These are phyloP conservation scores for Harringtonia lauricola DNA, from an alignment of 2,329 filamentous ascomycete genomes.

Conservation along the genomic window DNA sequence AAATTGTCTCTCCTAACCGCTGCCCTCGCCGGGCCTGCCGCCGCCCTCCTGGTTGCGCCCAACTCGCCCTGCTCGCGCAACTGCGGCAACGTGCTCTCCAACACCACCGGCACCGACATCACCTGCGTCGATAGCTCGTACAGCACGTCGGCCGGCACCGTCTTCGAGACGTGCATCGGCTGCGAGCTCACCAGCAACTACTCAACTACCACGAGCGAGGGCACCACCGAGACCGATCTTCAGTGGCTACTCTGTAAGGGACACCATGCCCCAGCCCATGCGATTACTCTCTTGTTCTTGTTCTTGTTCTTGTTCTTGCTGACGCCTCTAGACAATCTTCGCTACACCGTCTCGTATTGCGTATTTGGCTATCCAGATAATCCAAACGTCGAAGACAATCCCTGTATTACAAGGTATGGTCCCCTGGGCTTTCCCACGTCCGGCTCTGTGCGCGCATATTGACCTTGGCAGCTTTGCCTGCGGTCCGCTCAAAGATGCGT, in stretches of 20 bases:
- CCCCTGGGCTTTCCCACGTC: not conserved
- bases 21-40: constrained; percentile 11
- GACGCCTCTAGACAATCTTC: constrained; percentile 38
- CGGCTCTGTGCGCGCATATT: too few species aligned
- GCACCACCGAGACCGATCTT: constrained; percentile 35
- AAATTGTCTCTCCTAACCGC: constrained; percentile 11
- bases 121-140: constrained; percentile 34
- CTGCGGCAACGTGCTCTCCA: constrained; percentile 42
- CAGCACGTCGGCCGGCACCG: constrained; percentile 27
- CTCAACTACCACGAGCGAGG: constrained; percentile 4
- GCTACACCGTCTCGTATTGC: constrained; percentile 44
- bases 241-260: constrained; percentile 45
- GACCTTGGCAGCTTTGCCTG: constrained; percentile 38
- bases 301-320: not conserved
- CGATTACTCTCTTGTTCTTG: too few species aligned
- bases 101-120: constrained; percentile 34
- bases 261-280: too few species aligned
- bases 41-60: constrained; percentile 29
- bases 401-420: constrained; percentile 40
- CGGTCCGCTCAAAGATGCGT: constrained; percentile 31
- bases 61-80: constrained; percentile 36
- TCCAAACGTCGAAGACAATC: constrained; percentile 26
- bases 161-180: constrained; percentile 39
- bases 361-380: constrained; percentile 38
- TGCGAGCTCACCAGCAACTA: constrained; percentile 42